phyloP scores from a whole-genome alignment of 1,139 yeast species.

The Yamadazyma buinensis region DNA sequence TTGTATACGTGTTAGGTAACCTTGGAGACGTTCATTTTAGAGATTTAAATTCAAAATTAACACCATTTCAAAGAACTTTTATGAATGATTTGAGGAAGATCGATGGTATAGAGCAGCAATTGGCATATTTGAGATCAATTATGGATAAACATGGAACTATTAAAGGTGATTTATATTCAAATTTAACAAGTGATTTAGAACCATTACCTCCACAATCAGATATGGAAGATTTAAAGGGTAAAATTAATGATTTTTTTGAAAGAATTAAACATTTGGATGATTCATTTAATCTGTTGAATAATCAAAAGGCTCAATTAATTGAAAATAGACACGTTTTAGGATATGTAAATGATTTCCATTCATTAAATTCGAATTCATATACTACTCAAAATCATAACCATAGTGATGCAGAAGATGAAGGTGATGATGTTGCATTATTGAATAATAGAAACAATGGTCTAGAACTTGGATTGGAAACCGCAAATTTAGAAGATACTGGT shows the following conservation, averaged over 20 bases:
- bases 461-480: slow-evolving; percentile 26
- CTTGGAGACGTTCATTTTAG: slow-evolving; percentile 85
- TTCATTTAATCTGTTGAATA: slow-evolving; percentile 23
- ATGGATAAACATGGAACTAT: slow-evolving; percentile 34
- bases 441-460: slow-evolving; percentile 22
- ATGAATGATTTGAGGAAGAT: slow-evolving; percentile 71
- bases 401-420: slow-evolving; percentile 20
- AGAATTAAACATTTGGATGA: slow-evolving; percentile 33
- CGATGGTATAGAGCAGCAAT: slow-evolving; percentile 29
- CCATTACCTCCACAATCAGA: slow-evolving; percentile 30
- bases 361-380: slow-evolving; percentile 11
- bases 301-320: slow-evolving; percentile 21
- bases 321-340: slow-evolving; percentile 34
- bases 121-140: slow-evolving; percentile 25
- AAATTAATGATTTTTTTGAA: slow-evolving; percentile 20
- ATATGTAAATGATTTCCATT: slow-evolving; percentile 29
- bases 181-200: slow-evolving; percentile 22
- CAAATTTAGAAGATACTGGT: slow-evolving; percentile 44
- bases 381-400: slow-evolving; percentile 10
- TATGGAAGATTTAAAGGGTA: slow-evolving; percentile 25
- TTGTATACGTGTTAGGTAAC: slow-evolving; percentile 77
- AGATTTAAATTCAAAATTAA: slow-evolving; percentile 75
- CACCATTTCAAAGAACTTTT: slow-evolving; percentile 83
- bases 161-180: slow-evolving; percentile 22
- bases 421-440: slow-evolving; percentile 34